These are phyloP conservation scores for Ogataea paraovalis DNA, from an alignment of 805 yeast species.

Conservation along the genomic window DNA sequence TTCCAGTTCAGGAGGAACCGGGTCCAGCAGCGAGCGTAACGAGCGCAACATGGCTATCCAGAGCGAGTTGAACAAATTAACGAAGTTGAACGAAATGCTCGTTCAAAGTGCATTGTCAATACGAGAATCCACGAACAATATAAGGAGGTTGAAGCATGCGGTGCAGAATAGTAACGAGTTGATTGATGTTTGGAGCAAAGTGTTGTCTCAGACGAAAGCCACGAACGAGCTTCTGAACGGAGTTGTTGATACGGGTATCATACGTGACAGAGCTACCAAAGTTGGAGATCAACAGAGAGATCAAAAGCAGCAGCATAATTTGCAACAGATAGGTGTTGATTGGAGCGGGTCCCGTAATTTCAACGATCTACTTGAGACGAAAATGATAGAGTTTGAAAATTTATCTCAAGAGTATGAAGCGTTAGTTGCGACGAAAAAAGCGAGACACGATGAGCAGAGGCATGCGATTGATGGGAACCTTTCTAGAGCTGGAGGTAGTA, in stretches of 20 bases:
- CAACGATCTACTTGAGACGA: conserved; percentile 3
- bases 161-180: conserved; percentile 28
- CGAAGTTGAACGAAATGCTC: conserved; percentile 15
- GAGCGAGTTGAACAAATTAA: conserved; percentile 13
- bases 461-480: conserved; percentile 1
- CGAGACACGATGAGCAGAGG: conserved; percentile 19
- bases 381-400: conserved; percentile 25
- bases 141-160: conserved; percentile 14
- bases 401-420: conserved; percentile 23
- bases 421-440: conserved; percentile 20
- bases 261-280: not conserved
- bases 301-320: too few species aligned
- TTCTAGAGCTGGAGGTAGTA: not conserved
- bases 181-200: conserved; percentile 56
- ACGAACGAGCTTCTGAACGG: conserved; percentile 36
- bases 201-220: conserved; percentile 58
- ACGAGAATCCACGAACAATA: conserved; percentile 14
- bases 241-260: not conserved
- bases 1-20: too few species aligned
- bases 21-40: not conserved
- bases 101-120: conserved; percentile 17
- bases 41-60: conserved; percentile 8
- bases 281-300: too few species aligned
- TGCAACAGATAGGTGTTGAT: too few species aligned
- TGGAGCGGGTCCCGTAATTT: conserved; percentile 8